phyloP scores from a whole-genome alignment of 768 basidiomycete species.

The Mycena rosella region DNA sequence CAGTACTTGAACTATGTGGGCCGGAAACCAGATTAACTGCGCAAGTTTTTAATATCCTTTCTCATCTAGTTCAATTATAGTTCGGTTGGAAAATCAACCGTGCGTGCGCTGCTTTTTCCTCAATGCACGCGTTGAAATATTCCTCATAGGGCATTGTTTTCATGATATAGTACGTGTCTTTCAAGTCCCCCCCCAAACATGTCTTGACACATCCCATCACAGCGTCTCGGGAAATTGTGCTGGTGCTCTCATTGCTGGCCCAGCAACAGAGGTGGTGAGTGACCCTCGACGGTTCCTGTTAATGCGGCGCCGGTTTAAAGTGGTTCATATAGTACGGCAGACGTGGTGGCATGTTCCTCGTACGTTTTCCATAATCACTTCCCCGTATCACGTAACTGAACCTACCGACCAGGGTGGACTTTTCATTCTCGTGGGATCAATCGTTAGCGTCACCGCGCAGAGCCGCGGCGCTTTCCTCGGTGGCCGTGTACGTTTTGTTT shows the following conservation, averaged over 20 bases:
- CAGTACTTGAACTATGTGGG: conserved; percentile 36
- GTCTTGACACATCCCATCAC: background rate
- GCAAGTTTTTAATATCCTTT: background rate
- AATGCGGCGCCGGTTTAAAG: background rate
- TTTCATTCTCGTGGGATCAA: conserved; percentile 44
- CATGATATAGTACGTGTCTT: conserved; percentile 36
- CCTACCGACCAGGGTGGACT: conserved; percentile 42
- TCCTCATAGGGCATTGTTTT: conserved; percentile 35
- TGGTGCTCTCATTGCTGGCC: conserved; percentile 43
- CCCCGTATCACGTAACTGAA: conserved; percentile 33
- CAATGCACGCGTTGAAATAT: background rate
- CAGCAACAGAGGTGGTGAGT: conserved; percentile 38
- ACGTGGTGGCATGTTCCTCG: conserved; percentile 48
- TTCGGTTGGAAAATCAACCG: conserved; percentile 33
- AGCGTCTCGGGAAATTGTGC: conserved; percentile 42
- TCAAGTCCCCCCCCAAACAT: too few species aligned
- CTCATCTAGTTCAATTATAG: conserved; percentile 25
- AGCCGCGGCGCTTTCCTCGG: conserved; percentile 42
- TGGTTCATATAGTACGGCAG: conserved; percentile 31
- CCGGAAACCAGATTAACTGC: background rate
- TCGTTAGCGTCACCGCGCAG: conserved; percentile 41
- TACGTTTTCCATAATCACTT: conserved; percentile 43
- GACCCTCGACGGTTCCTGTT: background rate
- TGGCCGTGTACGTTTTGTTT: conserved; percentile 36
- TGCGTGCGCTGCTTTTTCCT: background rate